phyloP scores from a whole-genome alignment of 164 flowering plant genomes.

The Aristolochia californica region DNA sequence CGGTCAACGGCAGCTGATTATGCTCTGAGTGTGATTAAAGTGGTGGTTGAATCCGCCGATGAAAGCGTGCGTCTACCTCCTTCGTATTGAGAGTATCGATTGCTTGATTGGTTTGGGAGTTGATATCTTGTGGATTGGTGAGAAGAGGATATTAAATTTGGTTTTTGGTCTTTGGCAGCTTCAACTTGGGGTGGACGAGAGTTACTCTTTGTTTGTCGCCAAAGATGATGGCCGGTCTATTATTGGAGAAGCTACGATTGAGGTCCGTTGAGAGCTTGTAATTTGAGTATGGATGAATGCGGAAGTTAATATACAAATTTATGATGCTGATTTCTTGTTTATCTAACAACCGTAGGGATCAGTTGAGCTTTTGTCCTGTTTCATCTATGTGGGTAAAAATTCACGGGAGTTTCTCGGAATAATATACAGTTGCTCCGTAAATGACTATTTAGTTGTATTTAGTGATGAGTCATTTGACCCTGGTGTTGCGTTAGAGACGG shows the following conservation, averaged over 20 bases:
- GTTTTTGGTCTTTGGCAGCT: constrained; percentile 12
- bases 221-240: constrained; percentile 17
- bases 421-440: too few species aligned
- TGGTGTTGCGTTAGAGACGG: too few species aligned
- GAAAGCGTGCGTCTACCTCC: constrained; percentile 18
- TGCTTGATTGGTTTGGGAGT: background rate
- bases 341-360: too few species aligned
- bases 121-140: background rate
- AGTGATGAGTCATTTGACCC: too few species aligned
- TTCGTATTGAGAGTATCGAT: background rate
- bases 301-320: too few species aligned
- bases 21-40: constrained; percentile 33
- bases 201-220: constrained; percentile 23
- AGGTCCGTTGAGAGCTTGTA: constrained; percentile 10
- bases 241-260: constrained; percentile 19
- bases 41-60: constrained; percentile 20
- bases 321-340: background rate
- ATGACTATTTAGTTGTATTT: too few species aligned
- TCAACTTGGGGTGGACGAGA: constrained; percentile 27
- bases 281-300: background rate
- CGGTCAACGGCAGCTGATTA: constrained; percentile 15
- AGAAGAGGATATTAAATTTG: background rate
- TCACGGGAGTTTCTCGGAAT: too few species aligned
- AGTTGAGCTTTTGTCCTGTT: too few species aligned
- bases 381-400: too few species aligned